A percentile compares a stretch with the other conserved stretches of the same genome.
Evolutionary conservation across 2,329 filamentous ascomycete genomes (phyloP).

Genomic region (Fusarium sp.): DNA sequence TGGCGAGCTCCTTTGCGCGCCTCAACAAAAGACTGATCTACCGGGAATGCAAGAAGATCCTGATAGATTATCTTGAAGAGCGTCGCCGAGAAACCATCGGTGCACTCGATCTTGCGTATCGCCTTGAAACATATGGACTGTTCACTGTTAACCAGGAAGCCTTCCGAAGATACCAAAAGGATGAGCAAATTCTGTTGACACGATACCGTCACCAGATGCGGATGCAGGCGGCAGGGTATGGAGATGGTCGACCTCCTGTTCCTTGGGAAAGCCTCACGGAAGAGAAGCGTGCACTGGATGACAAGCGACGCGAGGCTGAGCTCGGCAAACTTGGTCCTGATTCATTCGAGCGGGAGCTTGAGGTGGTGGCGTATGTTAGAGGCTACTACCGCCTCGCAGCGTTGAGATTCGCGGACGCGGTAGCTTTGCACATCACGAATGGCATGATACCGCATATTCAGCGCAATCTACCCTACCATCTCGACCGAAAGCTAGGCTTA

Average conservation of each 20-base stretch:
- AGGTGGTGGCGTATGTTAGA: constrained; percentile 73
- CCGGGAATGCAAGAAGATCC: constrained; percentile 60
- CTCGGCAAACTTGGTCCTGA: constrained; percentile 68
- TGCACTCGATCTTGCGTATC: constrained; percentile 62
- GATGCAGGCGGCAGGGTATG: constrained; percentile 58
- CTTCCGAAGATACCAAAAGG: constrained; percentile 61
- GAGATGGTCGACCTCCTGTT: constrained; percentile 48
- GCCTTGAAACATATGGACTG: constrained; percentile 68
- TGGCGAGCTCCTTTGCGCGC: constrained; percentile 63
- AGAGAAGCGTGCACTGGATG: constrained; percentile 63
- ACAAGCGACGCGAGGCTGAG: constrained; percentile 59
- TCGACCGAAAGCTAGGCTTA: constrained; percentile 62
- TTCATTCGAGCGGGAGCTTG: constrained; percentile 71
- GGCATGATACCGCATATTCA: constrained; percentile 64
- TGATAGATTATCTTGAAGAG: constrained; percentile 61
- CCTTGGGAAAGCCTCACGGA: constrained; percentile 64
- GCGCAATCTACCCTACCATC: constrained; percentile 57
- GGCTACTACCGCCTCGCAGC: constrained; percentile 80
- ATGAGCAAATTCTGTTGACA: constrained; percentile 63
- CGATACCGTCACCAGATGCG: constrained; percentile 66
- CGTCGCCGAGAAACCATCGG: constrained; percentile 55
- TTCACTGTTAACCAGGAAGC: constrained; percentile 70
- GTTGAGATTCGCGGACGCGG: constrained; percentile 73
- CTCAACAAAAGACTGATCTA: constrained; percentile 66
- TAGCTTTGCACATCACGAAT: constrained; percentile 63